Evolutionary conservation across 169 alveolate genomes (phyloP).

Genomic region (Amoebophrya sp.): DNA sequence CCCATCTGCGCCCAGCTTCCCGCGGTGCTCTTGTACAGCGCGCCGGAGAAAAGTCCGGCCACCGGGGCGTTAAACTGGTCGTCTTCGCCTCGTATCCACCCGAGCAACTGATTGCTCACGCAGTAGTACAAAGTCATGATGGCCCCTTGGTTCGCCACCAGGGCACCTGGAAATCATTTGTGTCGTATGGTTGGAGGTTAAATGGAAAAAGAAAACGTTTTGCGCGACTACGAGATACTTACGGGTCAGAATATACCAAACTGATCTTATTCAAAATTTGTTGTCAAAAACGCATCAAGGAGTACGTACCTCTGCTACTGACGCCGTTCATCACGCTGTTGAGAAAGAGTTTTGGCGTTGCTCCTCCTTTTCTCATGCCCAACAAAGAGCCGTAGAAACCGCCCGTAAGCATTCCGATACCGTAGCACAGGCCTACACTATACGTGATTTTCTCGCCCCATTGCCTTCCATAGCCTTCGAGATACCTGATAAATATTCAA

Average conservation of each 20-base stretch:
- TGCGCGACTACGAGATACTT: no score
- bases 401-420: conserved; percentile 63
- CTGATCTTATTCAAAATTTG: no score
- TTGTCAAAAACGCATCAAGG: no score
- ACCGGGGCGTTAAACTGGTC: conserved; percentile 59
- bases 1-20: not conserved
- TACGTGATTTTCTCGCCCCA: conserved; percentile 60
- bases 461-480: conserved; percentile 54
- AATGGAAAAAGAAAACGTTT: no score
- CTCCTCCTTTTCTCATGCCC: conserved; percentile 75
- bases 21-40: conserved; percentile 62
- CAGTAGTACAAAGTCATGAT: conserved; percentile 59
- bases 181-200: no score
- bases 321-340: conserved; percentile 62
- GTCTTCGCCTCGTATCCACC: conserved; percentile 55
- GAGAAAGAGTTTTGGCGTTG: conserved; percentile 64
- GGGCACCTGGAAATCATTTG: conserved; percentile 10
- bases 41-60: conserved; percentile 74
- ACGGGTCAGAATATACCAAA: no score
- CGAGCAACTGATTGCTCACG: conserved; percentile 58
- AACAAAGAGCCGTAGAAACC: conserved; percentile 65
- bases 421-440: conserved; percentile 55
- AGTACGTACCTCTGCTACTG: not conserved
- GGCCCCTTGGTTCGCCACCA: not conserved
- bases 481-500: no score